phyloP scores from a whole-genome alignment of 2,329 filamentous ascomycete genomes.

The Fusarium caatingaense region DNA sequence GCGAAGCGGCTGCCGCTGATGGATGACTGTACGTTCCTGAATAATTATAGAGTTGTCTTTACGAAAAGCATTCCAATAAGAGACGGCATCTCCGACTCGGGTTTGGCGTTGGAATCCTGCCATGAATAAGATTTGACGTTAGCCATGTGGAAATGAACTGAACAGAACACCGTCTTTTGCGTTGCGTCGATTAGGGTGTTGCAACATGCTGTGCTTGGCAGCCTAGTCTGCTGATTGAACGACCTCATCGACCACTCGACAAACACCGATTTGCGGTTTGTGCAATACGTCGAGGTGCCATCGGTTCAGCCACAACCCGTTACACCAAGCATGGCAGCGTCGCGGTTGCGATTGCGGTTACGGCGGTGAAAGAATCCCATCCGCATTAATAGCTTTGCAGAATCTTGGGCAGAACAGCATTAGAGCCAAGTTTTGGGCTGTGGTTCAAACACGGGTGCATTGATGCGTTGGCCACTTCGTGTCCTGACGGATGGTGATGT shows the following conservation, averaged over 20 bases:
- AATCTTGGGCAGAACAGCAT: conserved; percentile 36
- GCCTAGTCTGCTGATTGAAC: conserved; percentile 8
- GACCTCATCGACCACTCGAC: neutral
- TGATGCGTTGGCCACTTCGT: conserved; percentile 41
- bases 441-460: conserved; percentile 30
- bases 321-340: conserved; percentile 14
- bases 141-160: conserved; percentile 28
- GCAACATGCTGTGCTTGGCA: neutral
- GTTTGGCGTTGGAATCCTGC: conserved; percentile 21
- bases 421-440: conserved; percentile 36
- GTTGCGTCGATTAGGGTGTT: conserved; percentile 1
- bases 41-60: conserved; percentile 25
- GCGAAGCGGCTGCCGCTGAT: conserved; percentile 33
- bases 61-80: conserved; percentile 31
- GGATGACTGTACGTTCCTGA: neutral
- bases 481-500: conserved; percentile 30
- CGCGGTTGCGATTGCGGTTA: conserved; percentile 26
- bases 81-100: conserved; percentile 32
- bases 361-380: conserved; percentile 30
- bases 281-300: conserved; percentile 1
- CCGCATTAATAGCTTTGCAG: conserved; percentile 37
- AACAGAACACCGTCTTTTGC: conserved; percentile 2
- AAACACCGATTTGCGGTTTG: neutral
- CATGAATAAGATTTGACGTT: conserved; percentile 26
- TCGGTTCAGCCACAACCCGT: conserved; percentile 27